phyloP scores from a whole-genome alignment of 495 filamentous ascomycete species.

The Hypoxylon lienhwacheense region DNA sequence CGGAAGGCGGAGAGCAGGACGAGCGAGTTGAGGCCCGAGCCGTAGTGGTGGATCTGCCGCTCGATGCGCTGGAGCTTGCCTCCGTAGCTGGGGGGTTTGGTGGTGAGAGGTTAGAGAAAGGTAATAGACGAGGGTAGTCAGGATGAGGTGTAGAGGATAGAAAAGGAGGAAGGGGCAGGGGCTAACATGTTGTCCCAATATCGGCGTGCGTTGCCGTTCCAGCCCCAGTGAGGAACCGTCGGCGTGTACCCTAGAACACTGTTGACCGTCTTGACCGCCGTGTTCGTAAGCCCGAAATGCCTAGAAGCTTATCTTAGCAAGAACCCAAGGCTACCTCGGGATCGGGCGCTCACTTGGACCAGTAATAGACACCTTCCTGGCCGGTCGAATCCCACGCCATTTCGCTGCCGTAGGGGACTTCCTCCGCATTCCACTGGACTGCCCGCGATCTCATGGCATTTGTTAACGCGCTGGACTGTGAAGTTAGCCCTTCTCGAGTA shows the following conservation, averaged over 20 bases:
- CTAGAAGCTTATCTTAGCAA: slow-evolving; percentile 7
- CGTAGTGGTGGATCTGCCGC: slow-evolving; percentile 60
- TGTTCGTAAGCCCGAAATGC: slow-evolving; percentile 49
- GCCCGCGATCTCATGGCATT: slow-evolving; percentile 48
- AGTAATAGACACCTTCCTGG: slow-evolving; percentile 59
- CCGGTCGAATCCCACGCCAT: slow-evolving; percentile 60
- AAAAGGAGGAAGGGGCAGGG: background rate
- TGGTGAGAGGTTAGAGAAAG: background rate
- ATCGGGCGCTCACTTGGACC: slow-evolving; percentile 42
- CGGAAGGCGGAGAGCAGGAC: slow-evolving; percentile 52
- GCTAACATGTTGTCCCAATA: slow-evolving; percentile 56
- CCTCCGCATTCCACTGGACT: slow-evolving; percentile 44
- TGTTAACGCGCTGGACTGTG: slow-evolving; percentile 43
- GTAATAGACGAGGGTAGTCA: no score
- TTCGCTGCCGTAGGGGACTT: slow-evolving; percentile 57
- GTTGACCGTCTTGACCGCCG: slow-evolving; percentile 50
- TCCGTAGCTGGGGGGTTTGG: slow-evolving; percentile 30
- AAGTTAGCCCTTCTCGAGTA: slow-evolving; percentile 42
- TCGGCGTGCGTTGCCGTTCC: slow-evolving; percentile 56
- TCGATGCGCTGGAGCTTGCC: slow-evolving; percentile 56
- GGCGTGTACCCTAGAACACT: slow-evolving; percentile 55
- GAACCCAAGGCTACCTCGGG: background rate
- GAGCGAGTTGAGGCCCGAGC: slow-evolving; percentile 55
- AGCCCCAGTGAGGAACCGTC: slow-evolving; percentile 57
- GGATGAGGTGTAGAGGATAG: background rate